Evolutionary conservation across 83 land plant species (phyloP).

Genomic region (Picea mariana): DNA sequence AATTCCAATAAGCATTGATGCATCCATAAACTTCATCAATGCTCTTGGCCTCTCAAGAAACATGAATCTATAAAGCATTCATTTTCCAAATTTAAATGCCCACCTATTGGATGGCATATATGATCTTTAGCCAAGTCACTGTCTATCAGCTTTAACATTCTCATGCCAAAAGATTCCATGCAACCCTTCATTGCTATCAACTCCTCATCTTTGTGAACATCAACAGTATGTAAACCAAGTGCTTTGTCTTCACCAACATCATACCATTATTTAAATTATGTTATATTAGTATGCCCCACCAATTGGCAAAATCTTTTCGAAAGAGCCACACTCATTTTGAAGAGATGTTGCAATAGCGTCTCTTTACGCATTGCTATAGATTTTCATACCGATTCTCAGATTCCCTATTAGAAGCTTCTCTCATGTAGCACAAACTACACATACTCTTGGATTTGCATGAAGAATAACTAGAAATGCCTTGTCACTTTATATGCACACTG

Average conservation of each 20-base stretch:
- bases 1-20: constrained; percentile 49
- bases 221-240: constrained; percentile 52
- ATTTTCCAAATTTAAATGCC: constrained; percentile 38
- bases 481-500: too few species aligned
- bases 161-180: constrained; percentile 37
- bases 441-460: too few species aligned
- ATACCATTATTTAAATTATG: constrained; percentile 55
- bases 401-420: too few species aligned
- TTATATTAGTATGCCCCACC: constrained; percentile 50
- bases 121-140: constrained; percentile 57
- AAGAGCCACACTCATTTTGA: constrained; percentile 47
- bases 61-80: constrained; percentile 46
- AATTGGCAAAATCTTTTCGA: constrained; percentile 33
- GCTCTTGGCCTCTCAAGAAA: constrained; percentile 67
- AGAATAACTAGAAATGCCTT: too few species aligned
- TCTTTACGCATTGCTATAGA: constrained; percentile 20
- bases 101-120: constrained; percentile 53
- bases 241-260: constrained; percentile 34
- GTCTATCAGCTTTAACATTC: constrained; percentile 35
- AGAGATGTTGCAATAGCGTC: constrained; percentile 59
- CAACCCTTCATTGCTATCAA: constrained; percentile 34
- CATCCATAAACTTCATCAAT: constrained; percentile 46
- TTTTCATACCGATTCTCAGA: too few species aligned
- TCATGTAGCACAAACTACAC: too few species aligned
- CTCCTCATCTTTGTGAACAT: constrained; percentile 42